These are phyloP conservation scores for Claviceps sp. DNA, from an alignment of 2,329 filamentous ascomycete species.

Conservation along the genomic window DNA sequence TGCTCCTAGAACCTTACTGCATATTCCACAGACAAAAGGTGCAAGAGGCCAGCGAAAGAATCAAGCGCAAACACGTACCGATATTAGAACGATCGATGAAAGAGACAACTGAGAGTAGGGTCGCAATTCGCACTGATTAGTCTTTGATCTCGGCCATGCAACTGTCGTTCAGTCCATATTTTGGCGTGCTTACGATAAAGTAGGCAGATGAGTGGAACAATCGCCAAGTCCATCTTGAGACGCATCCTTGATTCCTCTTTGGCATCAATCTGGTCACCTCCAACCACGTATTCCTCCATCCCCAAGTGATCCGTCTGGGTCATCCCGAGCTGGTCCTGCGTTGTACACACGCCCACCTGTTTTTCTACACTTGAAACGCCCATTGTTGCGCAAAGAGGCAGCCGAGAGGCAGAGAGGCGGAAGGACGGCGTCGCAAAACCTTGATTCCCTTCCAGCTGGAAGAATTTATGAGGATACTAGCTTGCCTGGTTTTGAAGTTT, in stretches of 20 bases:
- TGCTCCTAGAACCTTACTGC: too few relatives aligned
- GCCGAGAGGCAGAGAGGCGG: not conserved
- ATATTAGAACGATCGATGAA: conserved; percentile 58
- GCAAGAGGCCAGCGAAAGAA: not conserved
- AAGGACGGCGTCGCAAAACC: not conserved
- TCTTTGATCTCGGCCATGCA: not conserved
- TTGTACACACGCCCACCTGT: not conserved
- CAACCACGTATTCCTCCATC: conserved; percentile 10
- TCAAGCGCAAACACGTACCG: conserved; percentile 24
- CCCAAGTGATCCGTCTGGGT: not conserved
- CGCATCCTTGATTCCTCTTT: conserved; percentile 42
- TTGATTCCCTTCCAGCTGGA: not conserved
- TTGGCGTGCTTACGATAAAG: conserved; percentile 35
- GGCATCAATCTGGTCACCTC: conserved; percentile 27
- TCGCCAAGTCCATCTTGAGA: conserved; percentile 49
- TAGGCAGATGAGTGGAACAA: conserved; percentile 49
- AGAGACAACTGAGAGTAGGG: conserved; percentile 9
- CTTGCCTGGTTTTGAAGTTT: too few relatives aligned
- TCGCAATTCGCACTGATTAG: not conserved
- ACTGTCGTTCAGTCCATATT: not conserved
- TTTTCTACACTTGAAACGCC: not conserved
- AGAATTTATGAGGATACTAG: not conserved
- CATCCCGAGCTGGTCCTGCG: not conserved
- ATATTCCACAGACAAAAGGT: not conserved
- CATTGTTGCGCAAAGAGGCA: not conserved